Percentiles rank a stretch among this genome's conserved stretches.
These are phyloP conservation scores for Cutaneotrichosporon sp. DNA, from an alignment of 1,284 basidiomycete species.

Conservation along the genomic window DNA sequence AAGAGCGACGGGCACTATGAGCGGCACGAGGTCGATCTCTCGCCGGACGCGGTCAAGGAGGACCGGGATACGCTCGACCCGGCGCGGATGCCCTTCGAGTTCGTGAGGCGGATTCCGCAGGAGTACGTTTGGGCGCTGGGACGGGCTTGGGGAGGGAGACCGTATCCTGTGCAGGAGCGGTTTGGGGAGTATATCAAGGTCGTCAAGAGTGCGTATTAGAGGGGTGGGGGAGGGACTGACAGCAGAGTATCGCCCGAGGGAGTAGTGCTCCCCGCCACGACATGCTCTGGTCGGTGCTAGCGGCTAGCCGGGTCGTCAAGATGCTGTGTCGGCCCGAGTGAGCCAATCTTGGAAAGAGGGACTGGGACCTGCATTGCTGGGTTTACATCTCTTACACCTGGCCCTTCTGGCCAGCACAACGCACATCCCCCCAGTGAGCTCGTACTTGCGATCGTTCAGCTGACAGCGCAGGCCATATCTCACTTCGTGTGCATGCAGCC, in stretches of 20 bases:
- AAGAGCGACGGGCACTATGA: slow-evolving; percentile 10
- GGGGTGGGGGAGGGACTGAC: background rate
- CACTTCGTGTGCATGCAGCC: too few species aligned
- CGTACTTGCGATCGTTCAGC: too few species aligned
- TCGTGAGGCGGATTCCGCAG: background rate
- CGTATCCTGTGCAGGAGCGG: slow-evolving; percentile 3
- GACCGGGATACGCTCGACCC: slow-evolving; percentile 4
- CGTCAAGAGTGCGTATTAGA: slow-evolving; percentile 3
- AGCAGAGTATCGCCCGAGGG: background rate
- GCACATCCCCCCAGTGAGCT: too few species aligned
- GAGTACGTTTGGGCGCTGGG: slow-evolving; percentile 9
- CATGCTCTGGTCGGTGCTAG: too few species aligned
- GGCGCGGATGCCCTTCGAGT: slow-evolving; percentile 10
- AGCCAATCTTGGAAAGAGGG: too few species aligned
- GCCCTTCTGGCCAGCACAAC: too few species aligned
- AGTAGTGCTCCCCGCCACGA: too few species aligned
- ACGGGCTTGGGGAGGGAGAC: background rate
- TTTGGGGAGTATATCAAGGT: slow-evolving; percentile 9
- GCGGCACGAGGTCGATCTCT: background rate
- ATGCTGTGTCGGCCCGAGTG: too few species aligned
- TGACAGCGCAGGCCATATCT: too few species aligned
- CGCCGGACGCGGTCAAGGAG: background rate
- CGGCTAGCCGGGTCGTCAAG: too few species aligned
- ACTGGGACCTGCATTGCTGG: too few species aligned
- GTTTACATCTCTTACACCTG: too few species aligned